Evolutionary conservation across 1,284 basidiomycete genomes (phyloP), one percentile per base, ranked within the genome.

Genomic region (Leccinum insolens): DNA sequence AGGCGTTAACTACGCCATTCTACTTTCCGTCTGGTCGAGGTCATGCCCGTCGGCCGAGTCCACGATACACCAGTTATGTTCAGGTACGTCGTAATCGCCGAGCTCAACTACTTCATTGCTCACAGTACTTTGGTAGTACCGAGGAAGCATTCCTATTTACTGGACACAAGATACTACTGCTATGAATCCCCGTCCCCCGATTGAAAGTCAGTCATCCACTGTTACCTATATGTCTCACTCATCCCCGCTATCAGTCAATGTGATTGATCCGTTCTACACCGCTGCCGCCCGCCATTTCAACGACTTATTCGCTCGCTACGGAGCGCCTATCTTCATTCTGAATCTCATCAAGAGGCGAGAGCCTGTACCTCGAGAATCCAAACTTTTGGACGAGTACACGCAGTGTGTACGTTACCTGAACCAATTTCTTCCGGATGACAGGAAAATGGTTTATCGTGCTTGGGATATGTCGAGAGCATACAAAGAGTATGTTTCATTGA

Each of bases 391-490:
- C 9, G 95, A 98, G 75, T 99, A 98, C 77, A 93, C 92, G 0
- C 90, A 96, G 76, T 99, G 98, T 77, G 90, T 98, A 25, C 80
- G 87, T 66, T 99, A 99, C 76, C 85, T 99, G 44, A 99, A 99
- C 73, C 98, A 99, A 76, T 99, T 98, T 80, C 79, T 99, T 17
- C 96, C 97, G 0, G 82, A 85, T 7, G 91, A 85, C 28, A 94
- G 95, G 81, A 91, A 91, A 81, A 95, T 99, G 87, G 84, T 90
- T 4, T 98, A 99, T 77, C 89, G 95, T 44, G 91, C 95, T 9
- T 99, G 96, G 95, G 98, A 99, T 79, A 98, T 99, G 94, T 92
- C 93, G 17, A 86, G 92, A 60, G 93, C 95, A 1, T 95, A 95
- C 72, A 96, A 96, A 77, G 91, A 93, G 92, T 92, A 71, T 37